Evolutionary conservation across 2,329 filamentous ascomycete species (phyloP).

Genomic region (Fusarium chlamydosporum): DNA sequence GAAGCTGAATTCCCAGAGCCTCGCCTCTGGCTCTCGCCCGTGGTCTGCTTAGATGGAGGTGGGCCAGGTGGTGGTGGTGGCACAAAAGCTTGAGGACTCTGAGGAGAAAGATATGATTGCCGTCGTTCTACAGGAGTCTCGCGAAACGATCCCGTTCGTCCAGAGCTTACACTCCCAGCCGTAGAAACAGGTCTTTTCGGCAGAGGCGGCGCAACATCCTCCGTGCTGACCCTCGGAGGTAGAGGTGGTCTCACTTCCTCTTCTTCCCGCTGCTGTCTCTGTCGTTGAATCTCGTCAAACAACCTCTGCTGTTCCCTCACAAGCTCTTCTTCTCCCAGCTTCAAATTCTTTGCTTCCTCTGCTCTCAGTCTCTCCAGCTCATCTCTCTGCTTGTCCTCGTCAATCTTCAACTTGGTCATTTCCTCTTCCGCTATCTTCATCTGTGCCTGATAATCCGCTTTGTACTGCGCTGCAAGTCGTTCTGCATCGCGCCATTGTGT

Average conservation of each 20-base stretch:
- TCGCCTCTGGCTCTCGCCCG: background rate
- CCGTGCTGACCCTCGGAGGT: conserved; percentile 23
- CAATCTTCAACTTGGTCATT: conserved; percentile 19
- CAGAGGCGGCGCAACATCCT: conserved; percentile 23
- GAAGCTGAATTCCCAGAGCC: background rate
- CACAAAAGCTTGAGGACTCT: background rate
- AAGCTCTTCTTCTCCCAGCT: conserved; percentile 26
- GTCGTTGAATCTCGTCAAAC: conserved; percentile 35
- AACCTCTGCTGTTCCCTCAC: conserved; percentile 36
- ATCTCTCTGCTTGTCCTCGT: conserved; percentile 14
- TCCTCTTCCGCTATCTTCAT: conserved; percentile 28
- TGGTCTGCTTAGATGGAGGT: conserved; percentile 17
- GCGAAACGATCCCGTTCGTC: background rate
- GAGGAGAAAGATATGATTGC: background rate
- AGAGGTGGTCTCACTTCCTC: conserved; percentile 17
- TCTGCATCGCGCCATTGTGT: conserved; percentile 44
- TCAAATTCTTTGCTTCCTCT: conserved; percentile 20
- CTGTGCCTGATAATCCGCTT: conserved; percentile 37
- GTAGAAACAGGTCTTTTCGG: conserved; percentile 32
- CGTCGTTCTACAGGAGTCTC: no score
- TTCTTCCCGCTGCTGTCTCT: background rate
- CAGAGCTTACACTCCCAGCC: background rate
- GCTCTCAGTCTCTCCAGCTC: conserved; percentile 20
- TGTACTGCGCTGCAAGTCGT: conserved; percentile 42
- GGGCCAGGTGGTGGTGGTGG: conserved; percentile 21